Base-by-base conservation (phyloP, 768 basidiomycete species). In the Sarcodon aspratus region DNA sequence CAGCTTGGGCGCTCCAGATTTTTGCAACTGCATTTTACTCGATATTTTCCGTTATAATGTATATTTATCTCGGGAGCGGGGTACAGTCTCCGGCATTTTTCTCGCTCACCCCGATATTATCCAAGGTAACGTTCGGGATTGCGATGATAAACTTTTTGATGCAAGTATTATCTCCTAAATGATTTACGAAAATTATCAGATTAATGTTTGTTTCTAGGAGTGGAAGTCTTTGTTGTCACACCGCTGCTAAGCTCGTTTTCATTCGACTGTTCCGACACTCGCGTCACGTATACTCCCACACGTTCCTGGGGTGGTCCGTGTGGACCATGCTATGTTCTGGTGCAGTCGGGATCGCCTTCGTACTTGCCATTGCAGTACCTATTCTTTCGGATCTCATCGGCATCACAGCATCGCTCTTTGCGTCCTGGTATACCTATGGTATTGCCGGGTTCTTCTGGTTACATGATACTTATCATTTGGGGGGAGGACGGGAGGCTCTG, bases 361-460 rank as follows among this genome's bases (percentile, higher is more conserved):
- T 76, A 17, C 59, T 78, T 45, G 72, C 73, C 33, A 64, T 70
- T 37, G 66, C 73, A 3, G 74, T 79, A 6, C 76, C 76, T 3
- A 75, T 78, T 35, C 76, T 78, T 54, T 75, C 73, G 17, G 69
- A 75, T 53, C 60, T 78, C 35, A 74, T 75, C 33, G 73, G 76
- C 11, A 72, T 78, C 51, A 60, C 73, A 10, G 76, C 75, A 8
- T 64, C 75, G 13, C 62, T 78, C 17, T 78, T 79, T 52, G 75
- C 76, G 7, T 68, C 72, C n/a, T 78, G 77, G 74, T 79, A 74
- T 55, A 77, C 76, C 11, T 76, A 76, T 52, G 75, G 75, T 27
- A 49, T 73, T 7, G 73, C 73, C 9, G 74, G 75, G 2, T 74
- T 72, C 53, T 78, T 78, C 61, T 78, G 73, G 71, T 49, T 78